Evolutionary conservation across 2,329 filamentous ascomycete species (phyloP).

Genomic region (Neofusicoccum kwambonambiense): DNA sequence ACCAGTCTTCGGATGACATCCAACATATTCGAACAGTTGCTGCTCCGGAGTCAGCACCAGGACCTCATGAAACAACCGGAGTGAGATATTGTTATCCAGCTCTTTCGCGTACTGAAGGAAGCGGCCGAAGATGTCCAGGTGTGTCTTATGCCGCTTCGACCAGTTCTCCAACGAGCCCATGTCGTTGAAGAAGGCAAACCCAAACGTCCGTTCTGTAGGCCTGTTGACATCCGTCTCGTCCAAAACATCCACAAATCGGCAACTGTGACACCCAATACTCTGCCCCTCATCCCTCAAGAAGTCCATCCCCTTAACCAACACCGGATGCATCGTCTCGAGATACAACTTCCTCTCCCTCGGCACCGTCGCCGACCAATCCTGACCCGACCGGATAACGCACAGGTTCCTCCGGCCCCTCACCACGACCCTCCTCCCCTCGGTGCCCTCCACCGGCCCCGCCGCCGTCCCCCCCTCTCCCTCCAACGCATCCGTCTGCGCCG

Average conservation of each 20-base stretch:
- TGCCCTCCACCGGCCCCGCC: background rate
- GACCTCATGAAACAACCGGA: slow-evolving; percentile 45
- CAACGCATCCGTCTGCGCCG: slow-evolving; percentile 39
- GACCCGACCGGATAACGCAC: slow-evolving; percentile 46
- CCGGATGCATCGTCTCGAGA: slow-evolving; percentile 47
- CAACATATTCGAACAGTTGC: slow-evolving; percentile 45
- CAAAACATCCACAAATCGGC: slow-evolving; percentile 46
- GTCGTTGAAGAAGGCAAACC: slow-evolving; percentile 45
- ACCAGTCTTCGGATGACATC: slow-evolving; percentile 39
- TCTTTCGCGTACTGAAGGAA: slow-evolving; percentile 42
- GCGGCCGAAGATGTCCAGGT: slow-evolving; percentile 43
- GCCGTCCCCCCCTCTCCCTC: slow-evolving; percentile 27
- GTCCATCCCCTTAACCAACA: slow-evolving; percentile 45
- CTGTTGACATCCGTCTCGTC: slow-evolving; percentile 24
- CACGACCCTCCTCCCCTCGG: slow-evolving; percentile 25
- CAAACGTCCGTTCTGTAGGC: slow-evolving; percentile 39
- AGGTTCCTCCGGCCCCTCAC: slow-evolving; percentile 43
- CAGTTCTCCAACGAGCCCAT: slow-evolving; percentile 41
- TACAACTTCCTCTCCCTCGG: slow-evolving; percentile 46
- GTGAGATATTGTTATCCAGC: slow-evolving; percentile 35
- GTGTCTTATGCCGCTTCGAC: slow-evolving; percentile 42
- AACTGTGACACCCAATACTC: slow-evolving; percentile 46
- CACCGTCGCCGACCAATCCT: slow-evolving; percentile 45
- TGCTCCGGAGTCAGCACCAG: slow-evolving; percentile 40
- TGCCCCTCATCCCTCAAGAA: slow-evolving; percentile 45